Evolutionary conservation across 208 protist species (phyloP), one percentile per base, ranked within the genome.

Genomic region (Plasmodiophora brassicae): DNA sequence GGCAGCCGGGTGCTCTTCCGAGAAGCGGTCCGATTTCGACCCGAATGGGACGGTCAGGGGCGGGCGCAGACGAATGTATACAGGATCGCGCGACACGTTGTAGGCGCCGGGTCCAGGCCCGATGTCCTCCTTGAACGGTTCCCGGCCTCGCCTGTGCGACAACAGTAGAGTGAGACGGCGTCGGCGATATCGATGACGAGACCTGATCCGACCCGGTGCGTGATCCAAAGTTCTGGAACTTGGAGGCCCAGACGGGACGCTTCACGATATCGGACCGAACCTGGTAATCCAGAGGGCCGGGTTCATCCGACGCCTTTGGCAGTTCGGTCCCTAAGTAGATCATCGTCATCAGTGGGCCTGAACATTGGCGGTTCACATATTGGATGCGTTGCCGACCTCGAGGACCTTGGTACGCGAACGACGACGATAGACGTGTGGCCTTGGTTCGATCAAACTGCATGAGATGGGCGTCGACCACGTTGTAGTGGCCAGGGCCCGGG

Each of bases 161-260:
- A n/a, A n/a, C n/a, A n/a, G n/a, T n/a, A n/a, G n/a, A n/a, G n/a
- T n/a, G n/a, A n/a, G n/a, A n/a, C n/a, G n/a, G n/a, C n/a, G n/a
- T n/a, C n/a, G n/a, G n/a, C 50, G 25, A 57, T 57, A 14, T 25
- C 14, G 25, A 57, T 25, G 25, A 25, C 25, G 25, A 57, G 25
- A 57, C 14, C 25, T 25, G 50, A 57, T 25, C 50, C 14, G 32
- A 78, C 65, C 65, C n/a, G 5, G n/a, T 78, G 32, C 65, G 5
- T 38, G 65, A 78, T 78, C 65, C 65, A 38, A 78, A 78, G n/a
- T 78, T 32, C 65, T 78, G 65, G 41, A 78, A 78, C 65, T 78
- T 5, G 32, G n/a, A 32, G 32, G 65, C 14, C 32, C n/a, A n/a
- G n/a, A n/a, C n/a, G n/a, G n/a, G n/a, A n/a, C n/a, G n/a, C n/a